A percentile compares a stretch with the other conserved stretches of the same genome.
These are phyloP conservation scores for Pontederia crassipes DNA, from an alignment of 176 grass and related monocot species.

Conservation along the genomic window DNA sequence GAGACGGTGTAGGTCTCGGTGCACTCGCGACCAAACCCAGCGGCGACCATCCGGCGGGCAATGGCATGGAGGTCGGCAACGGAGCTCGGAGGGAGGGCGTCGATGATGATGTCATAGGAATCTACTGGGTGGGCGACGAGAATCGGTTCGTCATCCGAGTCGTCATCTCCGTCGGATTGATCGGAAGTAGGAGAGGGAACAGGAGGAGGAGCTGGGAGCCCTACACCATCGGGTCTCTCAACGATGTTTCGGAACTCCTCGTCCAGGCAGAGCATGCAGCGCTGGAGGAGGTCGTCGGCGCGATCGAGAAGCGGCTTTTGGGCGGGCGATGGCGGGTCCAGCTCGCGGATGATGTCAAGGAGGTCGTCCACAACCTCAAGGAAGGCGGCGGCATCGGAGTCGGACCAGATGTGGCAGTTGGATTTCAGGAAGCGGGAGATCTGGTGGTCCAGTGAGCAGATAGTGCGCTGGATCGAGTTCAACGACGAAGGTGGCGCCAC, in stretches of 20 bases:
- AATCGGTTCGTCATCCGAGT: slow-evolving; percentile 13
- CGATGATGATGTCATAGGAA: slow-evolving; percentile 31
- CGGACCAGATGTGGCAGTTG: slow-evolving; percentile 27
- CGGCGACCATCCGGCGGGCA: slow-evolving; percentile 31
- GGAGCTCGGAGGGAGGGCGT: slow-evolving; percentile 24
- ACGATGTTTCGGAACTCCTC: slow-evolving; percentile 32
- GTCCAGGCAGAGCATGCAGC: slow-evolving; percentile 32
- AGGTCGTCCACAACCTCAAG: slow-evolving; percentile 41
- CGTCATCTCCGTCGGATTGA: slow-evolving; percentile 2
- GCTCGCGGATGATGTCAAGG: slow-evolving; percentile 28
- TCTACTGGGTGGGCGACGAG: slow-evolving; percentile 24
- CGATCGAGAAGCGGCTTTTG: slow-evolving; percentile 30
- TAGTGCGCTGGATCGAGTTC: slow-evolving; percentile 17
- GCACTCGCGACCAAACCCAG: slow-evolving; percentile 37
- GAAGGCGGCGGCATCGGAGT: slow-evolving; percentile 32
- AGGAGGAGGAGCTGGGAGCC: neutral
- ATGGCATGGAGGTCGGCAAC: slow-evolving; percentile 35
- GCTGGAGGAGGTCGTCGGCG: slow-evolving; percentile 29
- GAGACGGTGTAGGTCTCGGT: slow-evolving; percentile 25
- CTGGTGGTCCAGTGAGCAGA: slow-evolving; percentile 24
- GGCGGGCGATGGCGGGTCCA: neutral
- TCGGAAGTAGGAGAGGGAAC: neutral
- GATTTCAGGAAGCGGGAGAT: slow-evolving; percentile 36
- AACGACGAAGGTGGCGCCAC: neutral
- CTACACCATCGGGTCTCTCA: neutral